phyloP scores from a whole-genome alignment of 164 flowering plant genomes.

The Vitis rupestris region DNA sequence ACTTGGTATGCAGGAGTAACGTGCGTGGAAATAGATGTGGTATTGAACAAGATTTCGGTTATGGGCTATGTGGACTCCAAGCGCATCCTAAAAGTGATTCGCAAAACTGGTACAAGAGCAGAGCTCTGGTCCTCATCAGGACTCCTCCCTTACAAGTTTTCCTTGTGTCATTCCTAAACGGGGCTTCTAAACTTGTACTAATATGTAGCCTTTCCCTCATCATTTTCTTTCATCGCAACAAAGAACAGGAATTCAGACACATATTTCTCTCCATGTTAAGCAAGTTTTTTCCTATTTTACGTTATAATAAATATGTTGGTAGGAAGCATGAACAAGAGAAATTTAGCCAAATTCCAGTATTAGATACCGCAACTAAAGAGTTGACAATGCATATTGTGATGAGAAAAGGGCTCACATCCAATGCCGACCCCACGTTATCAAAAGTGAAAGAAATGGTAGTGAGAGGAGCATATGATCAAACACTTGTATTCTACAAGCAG shows the following conservation, averaged over 20 bases:
- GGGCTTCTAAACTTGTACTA: too few relatives aligned
- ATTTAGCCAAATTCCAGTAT: too few relatives aligned
- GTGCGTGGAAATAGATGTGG: slow-evolving; percentile 27
- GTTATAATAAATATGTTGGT: too few relatives aligned
- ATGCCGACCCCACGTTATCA: background rate
- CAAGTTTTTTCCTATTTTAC: too few relatives aligned
- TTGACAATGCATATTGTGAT: too few relatives aligned
- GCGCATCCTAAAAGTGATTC: slow-evolving; percentile 14
- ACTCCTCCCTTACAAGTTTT: background rate
- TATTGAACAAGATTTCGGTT: slow-evolving; percentile 27
- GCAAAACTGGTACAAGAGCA: slow-evolving; percentile 28
- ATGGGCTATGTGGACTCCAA: slow-evolving; percentile 24
- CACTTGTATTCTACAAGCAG: slow-evolving; percentile 32
- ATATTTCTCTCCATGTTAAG: too few relatives aligned
- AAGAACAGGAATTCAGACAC: too few relatives aligned
- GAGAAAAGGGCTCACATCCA: background rate
- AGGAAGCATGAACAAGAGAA: too few relatives aligned
- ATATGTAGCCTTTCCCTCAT: too few relatives aligned
- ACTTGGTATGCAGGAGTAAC: slow-evolving; percentile 18
- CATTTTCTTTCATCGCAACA: too few relatives aligned
- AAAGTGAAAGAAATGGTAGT: slow-evolving; percentile 32
- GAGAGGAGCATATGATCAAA: slow-evolving; percentile 26
- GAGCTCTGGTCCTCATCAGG: slow-evolving; percentile 13
- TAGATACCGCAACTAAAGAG: too few relatives aligned
- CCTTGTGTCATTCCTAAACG: slow-evolving; percentile 9